phyloP scores from a whole-genome alignment of 75 land plant species.

The Pinus taeda region DNA sequence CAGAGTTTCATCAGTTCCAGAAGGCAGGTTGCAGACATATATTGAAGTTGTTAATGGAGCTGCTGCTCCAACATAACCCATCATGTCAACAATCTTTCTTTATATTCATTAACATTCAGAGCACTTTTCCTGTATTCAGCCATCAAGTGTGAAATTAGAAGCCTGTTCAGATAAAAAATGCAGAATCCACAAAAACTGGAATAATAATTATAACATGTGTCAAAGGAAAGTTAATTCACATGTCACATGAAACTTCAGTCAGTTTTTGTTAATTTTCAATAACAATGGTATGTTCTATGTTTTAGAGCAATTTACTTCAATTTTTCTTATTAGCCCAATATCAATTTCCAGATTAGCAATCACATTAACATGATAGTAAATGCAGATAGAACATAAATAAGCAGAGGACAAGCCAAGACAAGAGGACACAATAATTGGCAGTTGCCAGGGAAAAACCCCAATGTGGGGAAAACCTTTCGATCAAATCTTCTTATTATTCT shows the following conservation, averaged over 20 bases:
- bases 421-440: too few relatives aligned
- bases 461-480: too few relatives aligned
- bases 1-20: constrained; percentile 86
- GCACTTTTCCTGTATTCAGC: not conserved
- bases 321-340: too few relatives aligned
- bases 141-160: not conserved
- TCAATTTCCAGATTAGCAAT: too few relatives aligned
- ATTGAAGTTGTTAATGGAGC: constrained; percentile 62
- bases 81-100: constrained; percentile 22
- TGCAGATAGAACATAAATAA: too few relatives aligned
- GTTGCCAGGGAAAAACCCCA: too few relatives aligned
- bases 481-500: too few relatives aligned
- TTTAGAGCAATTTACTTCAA: too few relatives aligned
- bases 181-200: not conserved
- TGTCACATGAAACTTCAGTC: not conserved
- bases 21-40: constrained; percentile 86
- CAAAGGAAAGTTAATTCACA: not conserved
- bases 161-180: not conserved
- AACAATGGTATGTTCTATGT: too few relatives aligned
- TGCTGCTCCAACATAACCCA: constrained; percentile 45
- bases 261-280: not conserved
- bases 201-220: not conserved
- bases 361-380: too few relatives aligned
- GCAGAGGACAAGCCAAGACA: too few relatives aligned
- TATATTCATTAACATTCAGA: constrained; percentile 4